phyloP scores from a whole-genome alignment of 352 stramenopile genomes.

The Pythium phragmitis region DNA sequence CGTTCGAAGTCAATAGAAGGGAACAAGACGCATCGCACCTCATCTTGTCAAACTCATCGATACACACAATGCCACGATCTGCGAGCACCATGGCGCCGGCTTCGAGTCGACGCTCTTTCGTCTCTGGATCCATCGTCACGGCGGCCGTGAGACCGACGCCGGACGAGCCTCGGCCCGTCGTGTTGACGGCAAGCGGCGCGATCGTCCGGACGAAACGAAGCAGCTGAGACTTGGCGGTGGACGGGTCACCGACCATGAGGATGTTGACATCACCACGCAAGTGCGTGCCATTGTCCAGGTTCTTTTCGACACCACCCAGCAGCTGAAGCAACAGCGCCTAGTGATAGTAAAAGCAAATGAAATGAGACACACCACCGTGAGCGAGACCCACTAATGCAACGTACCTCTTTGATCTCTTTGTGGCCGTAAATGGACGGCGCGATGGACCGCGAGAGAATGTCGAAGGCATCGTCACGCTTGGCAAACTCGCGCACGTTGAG shows the following conservation, averaged over 20 bases:
- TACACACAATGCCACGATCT: conserved; percentile 98
- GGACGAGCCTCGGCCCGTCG: conserved; percentile 76
- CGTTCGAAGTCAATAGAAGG: neutral
- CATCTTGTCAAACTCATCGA: conserved; percentile 99
- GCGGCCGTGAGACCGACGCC: conserved; percentile 97
- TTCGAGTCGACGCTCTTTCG: conserved; percentile 92
- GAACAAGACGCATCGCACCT: conserved; percentile 42
- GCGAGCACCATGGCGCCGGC: conserved; percentile 99
- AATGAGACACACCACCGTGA: neutral
- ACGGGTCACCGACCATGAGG: conserved; percentile 98
- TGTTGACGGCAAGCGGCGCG: conserved; percentile 91
- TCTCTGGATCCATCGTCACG: conserved; percentile 96
- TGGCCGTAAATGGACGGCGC: conserved; percentile 99
- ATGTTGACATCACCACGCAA: conserved; percentile 99
- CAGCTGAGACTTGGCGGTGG: conserved; percentile 98
- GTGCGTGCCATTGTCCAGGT: conserved; percentile 98
- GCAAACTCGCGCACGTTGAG: conserved; percentile 92
- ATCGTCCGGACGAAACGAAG: conserved; percentile 97
- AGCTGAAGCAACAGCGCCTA: conserved; percentile 76
- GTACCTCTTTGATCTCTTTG: conserved; percentile 96
- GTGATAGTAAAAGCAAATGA: neutral
- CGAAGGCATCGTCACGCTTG: conserved; percentile 87
- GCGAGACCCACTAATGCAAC: conserved; percentile 27
- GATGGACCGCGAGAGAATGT: conserved; percentile 94
- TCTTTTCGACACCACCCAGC: conserved; percentile 93